Evolutionary conservation across 192 early-diverging fungal species (phyloP), one percentile per base, ranked within the genome.

Genomic region (Linnemannia zychae): DNA sequence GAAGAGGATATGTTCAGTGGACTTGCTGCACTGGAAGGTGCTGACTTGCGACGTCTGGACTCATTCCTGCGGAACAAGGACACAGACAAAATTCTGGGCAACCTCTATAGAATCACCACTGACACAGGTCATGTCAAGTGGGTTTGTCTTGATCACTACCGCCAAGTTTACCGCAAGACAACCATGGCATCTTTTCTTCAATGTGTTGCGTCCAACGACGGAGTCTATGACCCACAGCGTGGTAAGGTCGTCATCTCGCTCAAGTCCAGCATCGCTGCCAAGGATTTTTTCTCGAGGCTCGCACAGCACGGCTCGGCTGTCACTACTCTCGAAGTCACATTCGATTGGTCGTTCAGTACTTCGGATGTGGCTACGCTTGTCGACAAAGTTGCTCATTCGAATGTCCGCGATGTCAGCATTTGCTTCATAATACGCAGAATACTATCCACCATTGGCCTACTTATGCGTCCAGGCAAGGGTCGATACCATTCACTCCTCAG

Each of bases 61-160:
- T 44, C 57, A 1, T 82, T 68, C 34, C 31, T 82, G 24, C 44
- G 57, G 3, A 53, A 72, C 24, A 76, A 76, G 60, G 80, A 82
- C 18, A 36, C 49, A 22, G 53, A 60, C 36, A 82, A 77, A 34
- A 38, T 72, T 2, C 28, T 82, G 24, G 75, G 80, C 18, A 82
- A 82, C 52, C 71, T 82, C 6, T 82, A 76, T 71, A 50, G 75
- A 17, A 50, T 77, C 18, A 72, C 70, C 11, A 73, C 70, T 2
- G n/a, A 53, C 1, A 5, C 66, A 3, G 75, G 80, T n/a, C 74
- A 82, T 33, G 80, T 77, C 53, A 82, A 82, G 24, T 82, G 80
- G 80, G 80, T 82, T 7, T 82, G 80, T 57, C 69, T 82, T 20
- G 75, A 82, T 13, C 75, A 82, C 37, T 76, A 67, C 60, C 74